These are phyloP conservation scores for Peronospora belbahrii DNA, from an alignment of 352 stramenopile species.

Conservation along the genomic window DNA sequence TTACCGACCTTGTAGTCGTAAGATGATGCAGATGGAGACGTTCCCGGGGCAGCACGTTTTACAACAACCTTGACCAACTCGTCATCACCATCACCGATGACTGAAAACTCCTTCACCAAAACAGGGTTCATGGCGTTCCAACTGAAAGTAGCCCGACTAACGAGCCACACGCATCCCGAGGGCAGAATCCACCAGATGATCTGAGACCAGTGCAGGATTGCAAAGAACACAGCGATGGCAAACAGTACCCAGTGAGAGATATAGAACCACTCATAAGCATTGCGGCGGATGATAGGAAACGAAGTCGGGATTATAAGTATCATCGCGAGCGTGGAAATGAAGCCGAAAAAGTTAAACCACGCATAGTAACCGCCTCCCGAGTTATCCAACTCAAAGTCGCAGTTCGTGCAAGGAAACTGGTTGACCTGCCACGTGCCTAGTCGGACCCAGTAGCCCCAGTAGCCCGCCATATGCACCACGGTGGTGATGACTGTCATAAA, in stretches of 20 bases:
- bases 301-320: constrained; percentile 54
- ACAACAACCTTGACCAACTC: constrained; percentile 47
- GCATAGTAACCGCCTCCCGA: constrained; percentile 42
- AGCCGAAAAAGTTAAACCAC: constrained; percentile 58
- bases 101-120: constrained; percentile 24
- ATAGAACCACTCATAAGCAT: constrained; percentile 55
- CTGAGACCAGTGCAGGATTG: constrained; percentile 48
- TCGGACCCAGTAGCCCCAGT: constrained; percentile 41
- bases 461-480: constrained; percentile 42
- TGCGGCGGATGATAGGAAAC: constrained; percentile 43
- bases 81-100: constrained; percentile 24
- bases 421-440: constrained; percentile 36
- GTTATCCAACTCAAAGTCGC: constrained; percentile 34
- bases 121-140: constrained; percentile 41
- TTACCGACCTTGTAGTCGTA: constrained; percentile 50
- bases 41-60: constrained; percentile 26
- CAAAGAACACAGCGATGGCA: constrained; percentile 41
- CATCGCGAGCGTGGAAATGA: constrained; percentile 36
- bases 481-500: constrained; percentile 44
- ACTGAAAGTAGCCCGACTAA: constrained; percentile 38
- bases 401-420: constrained; percentile 43
- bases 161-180: constrained; percentile 41
- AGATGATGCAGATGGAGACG: constrained; percentile 18
- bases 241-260: constrained; percentile 52
- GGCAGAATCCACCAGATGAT: constrained; percentile 58